Percentiles rank a stretch among this genome's conserved stretches.
phyloP scores from a whole-genome alignment of 2,329 filamentous ascomycete genomes.

The Beauveria sp. region DNA sequence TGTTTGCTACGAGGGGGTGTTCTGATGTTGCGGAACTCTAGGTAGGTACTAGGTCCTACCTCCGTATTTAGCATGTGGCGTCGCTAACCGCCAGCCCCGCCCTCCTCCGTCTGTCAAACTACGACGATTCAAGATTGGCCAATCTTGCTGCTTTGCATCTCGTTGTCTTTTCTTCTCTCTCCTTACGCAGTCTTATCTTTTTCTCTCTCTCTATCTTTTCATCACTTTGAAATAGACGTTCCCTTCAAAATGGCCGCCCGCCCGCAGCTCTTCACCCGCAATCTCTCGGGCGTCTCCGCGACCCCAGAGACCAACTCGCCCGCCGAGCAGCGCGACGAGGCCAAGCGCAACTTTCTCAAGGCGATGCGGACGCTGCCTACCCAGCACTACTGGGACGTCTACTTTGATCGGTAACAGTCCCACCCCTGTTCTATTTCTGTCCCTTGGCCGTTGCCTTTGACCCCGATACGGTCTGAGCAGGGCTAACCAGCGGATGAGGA shows the following conservation, averaged over 20 bases:
- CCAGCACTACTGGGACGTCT: slow-evolving; percentile 74
- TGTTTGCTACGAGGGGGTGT: background rate
- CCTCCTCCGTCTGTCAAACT: background rate
- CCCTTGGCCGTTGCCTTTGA: background rate
- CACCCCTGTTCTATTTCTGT: background rate
- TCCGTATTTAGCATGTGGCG: no score
- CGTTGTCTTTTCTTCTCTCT: background rate
- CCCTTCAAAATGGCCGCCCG: slow-evolving; percentile 43
- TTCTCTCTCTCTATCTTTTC: background rate
- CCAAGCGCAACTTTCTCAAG: slow-evolving; percentile 77
- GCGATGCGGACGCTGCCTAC: slow-evolving; percentile 65
- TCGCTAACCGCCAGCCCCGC: background rate
- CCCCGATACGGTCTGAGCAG: no score
- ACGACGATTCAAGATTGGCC: background rate
- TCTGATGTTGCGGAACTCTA: background rate
- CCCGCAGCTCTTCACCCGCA: slow-evolving; percentile 53
- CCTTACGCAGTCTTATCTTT: background rate
- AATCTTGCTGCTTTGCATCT: background rate
- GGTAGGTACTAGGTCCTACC: no score
- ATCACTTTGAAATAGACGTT: no score
- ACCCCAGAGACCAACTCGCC: slow-evolving; percentile 57
- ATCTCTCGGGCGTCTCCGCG: slow-evolving; percentile 55
- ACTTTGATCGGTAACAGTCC: slow-evolving; percentile 48
- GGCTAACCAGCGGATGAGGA: no score
- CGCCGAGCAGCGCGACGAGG: slow-evolving; percentile 66